Evolutionary conservation across 371 early-diverging fungal species (phyloP).

Genomic region (Phascolomyces articulosus): DNA sequence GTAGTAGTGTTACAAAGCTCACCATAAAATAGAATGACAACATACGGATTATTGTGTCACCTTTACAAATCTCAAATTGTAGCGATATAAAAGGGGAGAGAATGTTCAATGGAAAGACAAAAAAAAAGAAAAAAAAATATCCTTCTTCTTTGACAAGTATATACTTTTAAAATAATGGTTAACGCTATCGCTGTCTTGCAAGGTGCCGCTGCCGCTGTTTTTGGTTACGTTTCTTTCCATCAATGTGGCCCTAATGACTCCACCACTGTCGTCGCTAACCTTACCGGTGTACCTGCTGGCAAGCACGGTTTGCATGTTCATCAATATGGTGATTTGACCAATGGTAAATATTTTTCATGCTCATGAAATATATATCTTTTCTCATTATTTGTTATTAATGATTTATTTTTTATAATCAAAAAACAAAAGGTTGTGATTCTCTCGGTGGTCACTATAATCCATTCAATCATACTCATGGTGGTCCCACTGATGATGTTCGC

Average conservation of each 20-base stretch:
- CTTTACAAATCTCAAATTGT: too few relatives aligned
- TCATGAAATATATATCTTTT: neutral
- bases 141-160: too few relatives aligned
- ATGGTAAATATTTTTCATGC: slow-evolving; percentile 49
- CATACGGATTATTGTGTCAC: too few relatives aligned
- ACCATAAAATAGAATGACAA: too few relatives aligned
- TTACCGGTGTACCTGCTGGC: slow-evolving; percentile 1
- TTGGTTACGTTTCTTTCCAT: slow-evolving; percentile 3
- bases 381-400: neutral
- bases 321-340: slow-evolving; percentile 75
- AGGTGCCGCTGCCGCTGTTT: slow-evolving; percentile 2
- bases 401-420: neutral
- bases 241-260: neutral
- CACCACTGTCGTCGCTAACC: neutral
- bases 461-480: slow-evolving; percentile 73
- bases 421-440: slow-evolving; percentile 61
- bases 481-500: slow-evolving; percentile 62
- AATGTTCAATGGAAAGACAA: too few relatives aligned
- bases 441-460: slow-evolving; percentile 88
- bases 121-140: too few relatives aligned
- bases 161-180: neutral
- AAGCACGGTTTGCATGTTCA: slow-evolving; percentile 91
- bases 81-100: too few relatives aligned
- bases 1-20: too few relatives aligned
- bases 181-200: slow-evolving; percentile 5